phyloP scores from a whole-genome alignment of 1,139 yeast species.

The Protomyces inundatus region DNA sequence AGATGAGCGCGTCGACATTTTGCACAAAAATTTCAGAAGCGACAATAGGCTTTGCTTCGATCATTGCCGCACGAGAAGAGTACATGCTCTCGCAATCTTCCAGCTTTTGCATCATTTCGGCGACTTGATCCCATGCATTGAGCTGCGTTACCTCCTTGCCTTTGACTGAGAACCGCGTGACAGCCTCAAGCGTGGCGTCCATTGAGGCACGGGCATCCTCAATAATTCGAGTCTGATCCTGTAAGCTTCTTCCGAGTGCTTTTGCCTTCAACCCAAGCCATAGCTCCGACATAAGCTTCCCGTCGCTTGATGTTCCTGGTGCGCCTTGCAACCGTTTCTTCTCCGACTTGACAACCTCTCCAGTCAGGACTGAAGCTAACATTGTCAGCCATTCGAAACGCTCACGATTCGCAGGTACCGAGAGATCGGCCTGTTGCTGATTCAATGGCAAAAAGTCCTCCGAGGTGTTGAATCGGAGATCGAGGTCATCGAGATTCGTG shows the following conservation, averaged over 20 bases:
- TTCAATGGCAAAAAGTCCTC: constrained; percentile 1
- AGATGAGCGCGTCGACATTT: constrained; percentile 68
- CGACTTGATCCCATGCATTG: constrained; percentile 47
- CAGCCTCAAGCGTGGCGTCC: constrained; percentile 67
- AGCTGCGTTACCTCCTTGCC: constrained; percentile 40
- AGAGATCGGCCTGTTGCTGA: constrained; percentile 6
- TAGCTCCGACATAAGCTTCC: constrained; percentile 52
- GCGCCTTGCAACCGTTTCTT: constrained; percentile 52
- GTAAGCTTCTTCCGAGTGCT: constrained; percentile 71
- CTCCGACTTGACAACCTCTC: constrained; percentile 89
- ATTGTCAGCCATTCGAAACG: constrained; percentile 94
- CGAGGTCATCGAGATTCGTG: constrained; percentile 33
- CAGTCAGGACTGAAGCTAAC: constrained; percentile 83
- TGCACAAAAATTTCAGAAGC: constrained; percentile 59
- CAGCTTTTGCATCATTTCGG: constrained; percentile 53
- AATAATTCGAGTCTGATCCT: constrained; percentile 71
- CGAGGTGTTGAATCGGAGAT: not conserved
- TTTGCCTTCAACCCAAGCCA: constrained; percentile 82
- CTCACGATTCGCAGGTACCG: constrained; percentile 42
- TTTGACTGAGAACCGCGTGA: constrained; percentile 55
- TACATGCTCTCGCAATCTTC: constrained; percentile 71
- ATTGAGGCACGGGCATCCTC: constrained; percentile 66
- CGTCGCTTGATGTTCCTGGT: constrained; percentile 39
- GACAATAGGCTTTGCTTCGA: constrained; percentile 67
- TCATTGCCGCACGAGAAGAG: constrained; percentile 76